Conservation (phyloP, 108 stramenopile species). For the Nitzschia sp. region DNA sequence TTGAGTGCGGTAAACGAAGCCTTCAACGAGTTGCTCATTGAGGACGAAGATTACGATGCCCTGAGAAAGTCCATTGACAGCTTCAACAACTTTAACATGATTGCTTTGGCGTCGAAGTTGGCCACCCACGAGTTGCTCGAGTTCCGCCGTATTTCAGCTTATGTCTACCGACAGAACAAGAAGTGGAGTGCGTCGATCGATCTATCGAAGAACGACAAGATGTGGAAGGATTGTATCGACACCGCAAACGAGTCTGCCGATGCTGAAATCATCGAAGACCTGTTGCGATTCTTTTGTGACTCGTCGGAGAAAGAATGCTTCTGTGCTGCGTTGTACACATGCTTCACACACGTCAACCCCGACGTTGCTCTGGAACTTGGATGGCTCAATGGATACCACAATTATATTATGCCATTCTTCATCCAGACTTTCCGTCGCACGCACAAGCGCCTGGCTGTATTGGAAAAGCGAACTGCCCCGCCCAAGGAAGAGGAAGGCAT, state of each 20-base stretch:
- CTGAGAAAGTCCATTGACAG: conserved; percentile 95
- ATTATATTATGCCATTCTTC: conserved; percentile 98
- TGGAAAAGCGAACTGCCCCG: conserved; percentile 93
- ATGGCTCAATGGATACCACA: conserved; percentile 97
- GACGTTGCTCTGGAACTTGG: conserved; percentile 98
- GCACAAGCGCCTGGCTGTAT: conserved; percentile 71
- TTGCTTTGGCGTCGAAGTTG: conserved; percentile 94
- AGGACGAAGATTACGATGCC: conserved; percentile 98
- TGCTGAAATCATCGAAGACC: conserved; percentile 89
- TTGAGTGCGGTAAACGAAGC: conserved; percentile 98
- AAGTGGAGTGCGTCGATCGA: conserved; percentile 95
- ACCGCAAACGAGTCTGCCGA: conserved; percentile 96
- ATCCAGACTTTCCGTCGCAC: conserved; percentile 96
- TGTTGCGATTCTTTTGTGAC: conserved; percentile 98
- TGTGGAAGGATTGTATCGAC: conserved; percentile 99
- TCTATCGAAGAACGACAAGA: conserved; percentile 96
- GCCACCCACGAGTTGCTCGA: conserved; percentile 98
- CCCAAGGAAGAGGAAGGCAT: conserved; percentile 82
- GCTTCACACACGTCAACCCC: conserved; percentile 95
- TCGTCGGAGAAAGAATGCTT: conserved; percentile 98
- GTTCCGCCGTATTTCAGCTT: conserved; percentile 98
- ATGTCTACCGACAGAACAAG: conserved; percentile 98
- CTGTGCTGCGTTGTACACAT: conserved; percentile 95
- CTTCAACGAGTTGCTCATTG: conserved; percentile 96
- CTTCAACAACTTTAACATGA: conserved; percentile 99